These are phyloP conservation scores for Alternaria solani DNA, from an alignment of 2,329 filamentous ascomycete genomes.

Conservation along the genomic window DNA sequence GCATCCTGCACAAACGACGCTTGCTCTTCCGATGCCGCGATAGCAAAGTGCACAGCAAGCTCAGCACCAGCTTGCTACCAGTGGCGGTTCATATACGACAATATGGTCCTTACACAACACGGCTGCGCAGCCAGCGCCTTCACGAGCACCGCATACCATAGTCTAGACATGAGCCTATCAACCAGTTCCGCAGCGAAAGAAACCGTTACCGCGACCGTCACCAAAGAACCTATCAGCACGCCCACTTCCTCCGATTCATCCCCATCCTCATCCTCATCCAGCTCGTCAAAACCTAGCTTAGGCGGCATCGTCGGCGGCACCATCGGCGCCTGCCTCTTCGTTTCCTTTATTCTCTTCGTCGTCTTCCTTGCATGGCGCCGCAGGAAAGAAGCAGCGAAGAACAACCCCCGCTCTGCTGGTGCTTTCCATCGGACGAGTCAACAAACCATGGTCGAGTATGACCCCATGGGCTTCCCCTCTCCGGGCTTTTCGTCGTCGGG, in stretches of 20 bases:
- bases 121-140: conserved; percentile 36
- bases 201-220: conserved; percentile 17
- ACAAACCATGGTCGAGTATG: conserved; percentile 16
- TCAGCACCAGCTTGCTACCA: conserved; percentile 37
- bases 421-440: not conserved
- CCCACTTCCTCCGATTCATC: not conserved
- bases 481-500: not conserved
- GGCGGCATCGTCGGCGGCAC: conserved; percentile 47
- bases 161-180: conserved; percentile 7
- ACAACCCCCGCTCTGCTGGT: not conserved
- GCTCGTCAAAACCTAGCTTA: conserved; percentile 22
- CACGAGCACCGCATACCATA: conserved; percentile 30
- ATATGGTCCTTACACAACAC: conserved; percentile 40
- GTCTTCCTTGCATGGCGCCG: conserved; percentile 34
- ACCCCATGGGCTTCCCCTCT: conserved; percentile 15
- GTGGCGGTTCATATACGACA: conserved; percentile 37
- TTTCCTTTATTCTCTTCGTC: conserved; percentile 33
- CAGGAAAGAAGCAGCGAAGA: conserved; percentile 8
- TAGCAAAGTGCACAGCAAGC: conserved; percentile 42
- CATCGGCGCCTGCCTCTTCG: conserved; percentile 38
- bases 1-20: conserved; percentile 35
- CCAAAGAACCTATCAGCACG: not conserved
- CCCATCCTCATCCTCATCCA: not conserved
- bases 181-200: not conserved
- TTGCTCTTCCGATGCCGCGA: conserved; percentile 34